Evolutionary conservation across 2,329 filamentous ascomycete species (phyloP), one percentile per base, ranked within the genome.

Genomic region (Fusarium tjaetaba): DNA sequence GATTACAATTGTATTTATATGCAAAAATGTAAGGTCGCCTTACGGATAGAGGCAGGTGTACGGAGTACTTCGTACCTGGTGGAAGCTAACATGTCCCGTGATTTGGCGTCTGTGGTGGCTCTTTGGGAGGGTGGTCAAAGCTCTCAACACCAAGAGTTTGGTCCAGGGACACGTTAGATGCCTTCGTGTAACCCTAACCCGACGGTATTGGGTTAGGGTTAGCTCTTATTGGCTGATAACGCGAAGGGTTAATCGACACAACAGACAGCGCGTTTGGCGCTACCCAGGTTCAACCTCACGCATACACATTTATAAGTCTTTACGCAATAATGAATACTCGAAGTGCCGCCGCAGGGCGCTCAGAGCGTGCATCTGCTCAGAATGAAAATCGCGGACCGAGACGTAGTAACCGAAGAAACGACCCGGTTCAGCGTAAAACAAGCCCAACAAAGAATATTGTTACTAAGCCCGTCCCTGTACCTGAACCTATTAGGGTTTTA

Each of bases 201-300:
- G 28, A 28, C 28, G 28, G 28, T 28, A 28, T 76, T 68, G 77
- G 76, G 73, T 78, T 78, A 77, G 52, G 51, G 63, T 63, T 39
- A 53, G 51, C 43, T 58, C 28, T 43, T 28, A 67, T 57, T 64
- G 61, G 53, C 30, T 41, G 51, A 68, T 45, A 68, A 53, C 56
- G 48, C 41, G 48, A n/a, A 43, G 56, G 67, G 65, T 66, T 28
- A 32, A 55, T 28, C 38, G 45, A 45, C 39, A 55, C 43, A 60
- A 58, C 48, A 62, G 36, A 56, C 51, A 62, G 36, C 61, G 34
- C 53, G 56, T 28, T 38, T 55, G 38, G 38, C 28, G n/a, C 42
- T 22, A 48, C 45, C 45, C 22, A 36, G 32, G 24, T 32, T 46
- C 41, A 49, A 36, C 15, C 42, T 51, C 13, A n/a, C 22, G 22